Base-by-base conservation (phyloP, 2,329 filamentous ascomycete species). In the Fusarium sarcochroum region DNA sequence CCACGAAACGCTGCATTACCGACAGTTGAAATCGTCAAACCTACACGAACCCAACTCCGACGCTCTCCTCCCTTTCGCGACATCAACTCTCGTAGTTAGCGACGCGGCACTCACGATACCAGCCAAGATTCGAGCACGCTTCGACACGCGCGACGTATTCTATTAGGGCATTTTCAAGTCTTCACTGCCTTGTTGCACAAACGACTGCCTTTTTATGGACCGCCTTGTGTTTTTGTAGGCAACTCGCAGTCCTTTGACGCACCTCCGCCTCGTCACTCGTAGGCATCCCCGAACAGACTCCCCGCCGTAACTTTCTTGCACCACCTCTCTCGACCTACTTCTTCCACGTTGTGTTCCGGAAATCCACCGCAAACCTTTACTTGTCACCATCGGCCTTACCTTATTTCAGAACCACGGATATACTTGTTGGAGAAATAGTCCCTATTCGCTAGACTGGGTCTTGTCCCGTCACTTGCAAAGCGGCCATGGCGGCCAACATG, bases 401-500 rank as follows among this genome's bases (percentile, higher is more conserved):
- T 47, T 50, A 17, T 17, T 53, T 21, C 40, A 34, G 54, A 49
- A 42, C 47, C 40, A 54, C 32, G 34, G 48, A 63, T 41, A 34
- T 44, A 58, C 37, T 35, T 48, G 44, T 57, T 45, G 21, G 45
- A 70, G 41, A 54, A 35, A 57, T 49, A 23, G 27, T 48, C 55
- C 42, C 45, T 56, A 15, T 47, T 59, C 32, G 15, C 41, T 53
- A 67, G 52, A 60, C 52, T 70, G 72, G 73, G 61, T 65, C 58
- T 65, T 61, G 71, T 58, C 42, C 63, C 54, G 27, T 63, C 53
- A 60, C 59, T 42, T 58, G 51, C 44, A 58, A 58, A 65, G 83
- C 83, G 81, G 84, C 84, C 79, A 89, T 89, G 86, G 86, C 86
- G 80, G 86, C 84, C 75, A 88, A 87, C 71, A 84, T 88, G 79